phyloP scores from a whole-genome alignment of 2,329 filamentous ascomycete species.

The Botryosphaeria dothidea region DNA sequence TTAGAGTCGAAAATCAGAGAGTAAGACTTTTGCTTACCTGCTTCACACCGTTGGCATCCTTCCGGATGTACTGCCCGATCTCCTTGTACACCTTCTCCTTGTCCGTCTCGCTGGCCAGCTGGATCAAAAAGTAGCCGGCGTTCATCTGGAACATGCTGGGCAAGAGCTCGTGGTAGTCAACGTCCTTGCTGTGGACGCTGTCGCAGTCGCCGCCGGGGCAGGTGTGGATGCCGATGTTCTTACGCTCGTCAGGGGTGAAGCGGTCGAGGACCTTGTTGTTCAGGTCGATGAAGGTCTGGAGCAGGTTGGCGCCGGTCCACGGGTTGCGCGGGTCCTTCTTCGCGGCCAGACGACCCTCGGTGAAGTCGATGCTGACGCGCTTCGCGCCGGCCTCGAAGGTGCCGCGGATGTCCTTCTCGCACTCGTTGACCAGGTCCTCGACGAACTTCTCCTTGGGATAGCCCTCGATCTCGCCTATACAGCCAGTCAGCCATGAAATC shows the following conservation, averaged over 20 bases:
- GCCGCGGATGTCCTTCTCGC: constrained; percentile 36
- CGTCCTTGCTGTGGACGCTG: constrained; percentile 33
- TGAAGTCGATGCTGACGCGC: constrained; percentile 37
- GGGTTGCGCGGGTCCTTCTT: constrained; percentile 36
- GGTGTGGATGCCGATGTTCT: constrained; percentile 37
- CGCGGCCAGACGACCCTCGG: constrained; percentile 32
- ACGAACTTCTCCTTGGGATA: constrained; percentile 32
- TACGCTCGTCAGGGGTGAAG: constrained; percentile 30
- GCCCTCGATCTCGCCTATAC: constrained; percentile 27
- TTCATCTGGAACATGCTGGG: constrained; percentile 37
- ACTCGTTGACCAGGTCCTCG: constrained; percentile 33
- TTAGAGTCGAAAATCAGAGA: background rate
- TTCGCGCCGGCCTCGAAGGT: constrained; percentile 35
- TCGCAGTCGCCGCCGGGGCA: constrained; percentile 39
- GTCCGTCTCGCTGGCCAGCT: constrained; percentile 31
- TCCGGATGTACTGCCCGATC: constrained; percentile 30
- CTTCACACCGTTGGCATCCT: constrained; percentile 33
- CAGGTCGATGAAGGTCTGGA: constrained; percentile 34
- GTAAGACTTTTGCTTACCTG: too few species aligned
- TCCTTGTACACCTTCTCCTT: constrained; percentile 32
- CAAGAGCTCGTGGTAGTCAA: constrained; percentile 33
- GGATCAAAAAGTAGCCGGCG: constrained; percentile 38
- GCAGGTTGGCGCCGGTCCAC: constrained; percentile 32
- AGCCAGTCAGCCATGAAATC: background rate
- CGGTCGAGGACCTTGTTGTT: constrained; percentile 30